Base-by-base conservation (phyloP, 768 basidiomycete species). In the Boletus vermiculosoides region DNA sequence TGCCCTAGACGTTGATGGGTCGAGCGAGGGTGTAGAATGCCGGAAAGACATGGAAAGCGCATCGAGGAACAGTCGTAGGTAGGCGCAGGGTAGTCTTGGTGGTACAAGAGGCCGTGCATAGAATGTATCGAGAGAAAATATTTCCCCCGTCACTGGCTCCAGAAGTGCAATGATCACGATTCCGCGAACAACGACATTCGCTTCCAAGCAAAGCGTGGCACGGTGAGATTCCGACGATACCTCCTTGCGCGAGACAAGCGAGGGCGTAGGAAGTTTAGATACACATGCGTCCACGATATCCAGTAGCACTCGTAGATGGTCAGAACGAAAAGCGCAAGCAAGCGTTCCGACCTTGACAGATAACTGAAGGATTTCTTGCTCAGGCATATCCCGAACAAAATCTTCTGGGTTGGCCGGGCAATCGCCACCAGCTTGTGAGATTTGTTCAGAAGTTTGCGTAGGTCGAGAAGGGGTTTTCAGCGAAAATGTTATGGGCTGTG, bases 21-120 rank as follows among this genome's bases (percentile, higher is more conserved):
- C 57, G 18, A 66, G 33, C 2, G 52, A 28, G 16, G 42, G 33
- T 46, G 52, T 56, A 37, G 54, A 50, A 41, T 60, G 15, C 39
- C 55, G 37, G 70, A 60, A 52, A 57, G 66, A 50, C 50, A 60
- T 36, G 22, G 66, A 59, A 40, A 69, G 45, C 25, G 50, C 28
- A 45, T 87, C 83, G 12, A 86, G 54, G 57, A 80, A 73, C 4
- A 84, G 51, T 7, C 90, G 83, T 47, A 83, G 61, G 64, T 83
- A 90, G 31, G 81, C 77, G 45, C 73, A 69, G 10, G 73, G 66
- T 8, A 84, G 66, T 37, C 62, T 68, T 16, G 84, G 86, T 44
- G 87, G 85, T 6, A 78, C 67, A n/a, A 88, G 71, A 3, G 88
- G 88, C 23, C 76, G 78, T 20, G 75, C 68, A 66, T 86, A 89